Conservation (phyloP, 2,329 filamentous ascomycete species). For the Chaetomiaceae sp. region DNA sequence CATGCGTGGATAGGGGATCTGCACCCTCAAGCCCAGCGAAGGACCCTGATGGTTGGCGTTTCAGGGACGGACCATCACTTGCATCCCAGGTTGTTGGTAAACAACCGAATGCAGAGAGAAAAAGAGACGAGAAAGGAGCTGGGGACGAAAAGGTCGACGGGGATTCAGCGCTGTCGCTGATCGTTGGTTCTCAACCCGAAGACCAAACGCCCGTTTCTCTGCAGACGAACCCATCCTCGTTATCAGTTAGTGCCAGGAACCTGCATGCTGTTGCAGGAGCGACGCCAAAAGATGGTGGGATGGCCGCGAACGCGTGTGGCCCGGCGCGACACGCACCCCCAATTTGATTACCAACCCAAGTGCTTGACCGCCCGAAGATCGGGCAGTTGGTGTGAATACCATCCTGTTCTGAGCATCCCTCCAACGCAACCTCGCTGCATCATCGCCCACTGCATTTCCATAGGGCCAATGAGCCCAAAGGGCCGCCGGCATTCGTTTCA, state of each 20-base stretch:
- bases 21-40: slow-evolving; percentile 6
- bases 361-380: slow-evolving; percentile 12
- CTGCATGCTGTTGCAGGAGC: slow-evolving; percentile 2
- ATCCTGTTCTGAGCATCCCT: background rate
- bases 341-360: background rate
- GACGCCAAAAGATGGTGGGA: slow-evolving; percentile 5
- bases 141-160: background rate
- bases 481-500: slow-evolving; percentile 21
- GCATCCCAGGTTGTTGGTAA: no score
- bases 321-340: slow-evolving; percentile 11
- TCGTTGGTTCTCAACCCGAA: background rate
- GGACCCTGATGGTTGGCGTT: slow-evolving; percentile 16
- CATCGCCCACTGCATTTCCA: slow-evolving; percentile 9
- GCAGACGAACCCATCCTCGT: slow-evolving; percentile 10
- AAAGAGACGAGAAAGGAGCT: no score
- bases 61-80: slow-evolving; percentile 9
- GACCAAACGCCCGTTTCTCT: background rate
- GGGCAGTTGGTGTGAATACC: slow-evolving; percentile 6
- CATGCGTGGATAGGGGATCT: slow-evolving; percentile 13
- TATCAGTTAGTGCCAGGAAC: slow-evolving; percentile 20
- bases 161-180: background rate
- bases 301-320: slow-evolving; percentile 9
- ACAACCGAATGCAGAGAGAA: no score
- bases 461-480: slow-evolving; percentile 18
- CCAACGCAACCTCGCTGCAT: slow-evolving; percentile 9